A percentile compares a stretch with the other conserved stretches of the same genome.
These are phyloP conservation scores for Rusavskia elegans DNA, from an alignment of 495 filamentous ascomycete genomes.

Conservation along the genomic window DNA sequence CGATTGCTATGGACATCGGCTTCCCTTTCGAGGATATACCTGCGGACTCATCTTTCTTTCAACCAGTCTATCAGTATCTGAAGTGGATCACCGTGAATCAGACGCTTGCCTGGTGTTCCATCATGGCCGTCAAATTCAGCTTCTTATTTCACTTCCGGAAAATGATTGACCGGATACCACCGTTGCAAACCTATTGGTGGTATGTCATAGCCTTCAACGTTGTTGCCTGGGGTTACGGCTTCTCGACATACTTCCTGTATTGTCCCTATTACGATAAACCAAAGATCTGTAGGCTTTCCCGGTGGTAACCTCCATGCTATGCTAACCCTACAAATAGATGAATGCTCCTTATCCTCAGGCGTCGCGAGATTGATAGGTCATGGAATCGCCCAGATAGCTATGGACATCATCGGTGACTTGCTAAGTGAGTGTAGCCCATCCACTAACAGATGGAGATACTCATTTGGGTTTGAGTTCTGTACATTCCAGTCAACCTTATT, in stretches of 20 bases:
- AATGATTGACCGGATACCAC: constrained; percentile 8
- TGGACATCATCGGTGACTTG: constrained; percentile 11
- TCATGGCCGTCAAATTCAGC: constrained; percentile 15
- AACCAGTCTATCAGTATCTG: constrained; percentile 1
- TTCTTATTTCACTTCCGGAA: constrained; percentile 11
- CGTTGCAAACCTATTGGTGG: constrained; percentile 11
- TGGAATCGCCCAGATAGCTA: constrained; percentile 2
- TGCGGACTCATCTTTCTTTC: not conserved
- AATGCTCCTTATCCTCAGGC: not conserved
- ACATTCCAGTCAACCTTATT: constrained; percentile 11
- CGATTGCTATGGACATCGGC: not conserved
- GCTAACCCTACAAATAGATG: not conserved
- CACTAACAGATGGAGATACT: not conserved
- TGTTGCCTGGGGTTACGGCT: constrained; percentile 3
- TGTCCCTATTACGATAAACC: constrained; percentile 8
- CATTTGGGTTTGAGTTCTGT: constrained; percentile 3
- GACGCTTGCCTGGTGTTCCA: constrained; percentile 6
- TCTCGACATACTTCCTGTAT: constrained; percentile 1
- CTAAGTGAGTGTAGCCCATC: constrained; percentile 5
- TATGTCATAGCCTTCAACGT: constrained; percentile 4
- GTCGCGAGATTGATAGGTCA: not conserved
- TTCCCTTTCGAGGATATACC: not conserved
- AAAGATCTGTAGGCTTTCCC: not conserved
- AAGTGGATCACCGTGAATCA: constrained; percentile 1
- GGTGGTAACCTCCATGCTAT: not conserved